These are phyloP conservation scores for Arabis hirsuta DNA, from an alignment of 345 rosid genomes.

Conservation along the genomic window DNA sequence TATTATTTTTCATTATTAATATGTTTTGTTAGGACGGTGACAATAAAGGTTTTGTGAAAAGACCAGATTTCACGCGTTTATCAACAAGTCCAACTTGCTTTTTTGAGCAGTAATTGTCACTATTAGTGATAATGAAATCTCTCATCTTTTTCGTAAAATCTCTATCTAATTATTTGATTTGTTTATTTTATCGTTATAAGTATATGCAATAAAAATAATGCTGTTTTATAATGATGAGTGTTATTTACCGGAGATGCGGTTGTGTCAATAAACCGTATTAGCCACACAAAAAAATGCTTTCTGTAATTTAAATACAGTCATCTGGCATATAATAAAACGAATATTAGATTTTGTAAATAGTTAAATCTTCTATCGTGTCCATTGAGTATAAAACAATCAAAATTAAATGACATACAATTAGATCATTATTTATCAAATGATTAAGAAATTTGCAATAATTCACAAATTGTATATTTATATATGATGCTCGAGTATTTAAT, in stretches of 20 bases:
- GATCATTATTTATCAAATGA: not conserved
- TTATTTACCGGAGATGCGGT: not conserved
- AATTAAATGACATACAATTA: constrained; percentile 15
- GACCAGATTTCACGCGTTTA: constrained; percentile 42
- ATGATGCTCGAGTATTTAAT: too few relatives aligned
- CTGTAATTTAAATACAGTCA: constrained; percentile 2
- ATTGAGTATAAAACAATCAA: constrained; percentile 22
- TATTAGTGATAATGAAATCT: constrained; percentile 27
- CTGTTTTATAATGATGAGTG: not conserved
- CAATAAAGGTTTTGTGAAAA: constrained; percentile 24
- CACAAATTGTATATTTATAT: too few relatives aligned
- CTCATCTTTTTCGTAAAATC: constrained; percentile 6
- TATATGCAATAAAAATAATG: not conserved
- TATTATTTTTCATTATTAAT: not conserved
- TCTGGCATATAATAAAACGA: not conserved
- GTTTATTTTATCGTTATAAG: not conserved
- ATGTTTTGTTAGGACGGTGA: constrained; percentile 34
- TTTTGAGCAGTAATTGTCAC: constrained; percentile 36
- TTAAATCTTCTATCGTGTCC: constrained; percentile 7
- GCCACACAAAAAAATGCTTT: too few relatives aligned
- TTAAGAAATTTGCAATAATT: not conserved
- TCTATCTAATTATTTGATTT: not conserved
- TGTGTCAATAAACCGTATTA: not conserved
- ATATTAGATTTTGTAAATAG: not conserved
- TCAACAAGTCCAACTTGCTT: constrained; percentile 29